Conservation (phyloP, 1,139 yeast genomes). For the Candida sp. region DNA sequence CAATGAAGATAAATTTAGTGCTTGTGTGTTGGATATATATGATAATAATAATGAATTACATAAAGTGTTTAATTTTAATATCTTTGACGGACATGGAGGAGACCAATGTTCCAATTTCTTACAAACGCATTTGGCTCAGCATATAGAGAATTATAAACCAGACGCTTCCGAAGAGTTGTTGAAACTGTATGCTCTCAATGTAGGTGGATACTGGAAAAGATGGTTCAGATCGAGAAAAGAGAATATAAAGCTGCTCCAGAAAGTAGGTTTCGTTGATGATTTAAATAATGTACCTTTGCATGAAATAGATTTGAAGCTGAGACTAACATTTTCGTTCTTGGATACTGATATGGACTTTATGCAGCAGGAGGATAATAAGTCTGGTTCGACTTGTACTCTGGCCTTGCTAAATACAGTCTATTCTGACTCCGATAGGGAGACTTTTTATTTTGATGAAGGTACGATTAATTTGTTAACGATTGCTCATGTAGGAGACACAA, state of each 20-base stretch:
- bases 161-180: constrained; percentile 34
- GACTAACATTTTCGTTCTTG: constrained; percentile 65
- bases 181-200: constrained; percentile 48
- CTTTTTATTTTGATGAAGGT: constrained; percentile 66
- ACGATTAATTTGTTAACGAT: constrained; percentile 69
- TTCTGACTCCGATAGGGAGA: constrained; percentile 28
- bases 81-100: constrained; percentile 97
- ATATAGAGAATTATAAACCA: constrained; percentile 49
- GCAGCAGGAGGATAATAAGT: constrained; percentile 26
- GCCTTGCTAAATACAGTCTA: constrained; percentile 60
- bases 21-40: constrained; percentile 47
- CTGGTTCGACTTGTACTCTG: constrained; percentile 88
- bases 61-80: constrained; percentile 56
- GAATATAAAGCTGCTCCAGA: constrained; percentile 41
- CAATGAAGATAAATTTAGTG: constrained; percentile 80
- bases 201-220: constrained; percentile 90
- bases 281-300: constrained; percentile 3
- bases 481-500: constrained; percentile 95
- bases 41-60: constrained; percentile 8
- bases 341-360: constrained; percentile 51
- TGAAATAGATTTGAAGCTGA: constrained; percentile 50
- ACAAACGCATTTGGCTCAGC: constrained; percentile 47
- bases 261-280: constrained; percentile 17
- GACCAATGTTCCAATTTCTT: constrained; percentile 65
- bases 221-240: constrained; percentile 54